These are phyloP conservation scores for Hypoxylon sp. DNA, from an alignment of 2,329 filamentous ascomycete genomes.

Conservation along the genomic window DNA sequence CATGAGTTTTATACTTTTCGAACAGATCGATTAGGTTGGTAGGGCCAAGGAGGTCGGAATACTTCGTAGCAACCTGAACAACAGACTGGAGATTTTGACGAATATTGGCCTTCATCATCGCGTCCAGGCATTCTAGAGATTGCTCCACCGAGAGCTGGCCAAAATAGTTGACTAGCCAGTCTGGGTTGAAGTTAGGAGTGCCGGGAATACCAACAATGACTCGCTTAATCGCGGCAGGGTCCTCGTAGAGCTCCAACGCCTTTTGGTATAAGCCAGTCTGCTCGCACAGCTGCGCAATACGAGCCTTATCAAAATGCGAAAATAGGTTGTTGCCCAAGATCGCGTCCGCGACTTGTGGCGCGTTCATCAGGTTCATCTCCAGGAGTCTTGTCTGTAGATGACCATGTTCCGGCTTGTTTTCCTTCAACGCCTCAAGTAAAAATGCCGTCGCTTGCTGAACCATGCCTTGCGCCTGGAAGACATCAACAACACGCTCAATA, in stretches of 20 bases:
- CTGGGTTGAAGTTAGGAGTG: conserved; percentile 86
- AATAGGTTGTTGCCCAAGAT: conserved; percentile 99
- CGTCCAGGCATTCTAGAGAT: conserved; percentile 91
- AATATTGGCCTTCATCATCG: conserved; percentile 97
- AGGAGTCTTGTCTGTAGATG: conserved; percentile 93
- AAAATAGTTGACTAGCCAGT: conserved; percentile 94
- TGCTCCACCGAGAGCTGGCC: conserved; percentile 95
- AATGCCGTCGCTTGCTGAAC: conserved; percentile 98
- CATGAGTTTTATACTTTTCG: conserved; percentile 96
- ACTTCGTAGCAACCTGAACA: conserved; percentile 96
- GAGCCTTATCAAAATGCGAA: conserved; percentile 91
- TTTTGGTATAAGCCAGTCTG: conserved; percentile 88
- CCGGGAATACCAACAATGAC: conserved; percentile 85
- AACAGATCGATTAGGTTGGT: conserved; percentile 90
- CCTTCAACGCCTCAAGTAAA: conserved; percentile 92
- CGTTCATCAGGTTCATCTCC: conserved; percentile 98
- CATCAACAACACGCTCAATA: conserved; percentile 93
- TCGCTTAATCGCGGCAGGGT: conserved; percentile 89
- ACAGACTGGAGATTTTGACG: conserved; percentile 96
- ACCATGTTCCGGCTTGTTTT: conserved; percentile 93
- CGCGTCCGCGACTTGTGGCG: conserved; percentile 96
- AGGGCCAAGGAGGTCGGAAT: conserved; percentile 93
- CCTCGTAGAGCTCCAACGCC: conserved; percentile 94
- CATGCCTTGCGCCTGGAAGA: conserved; percentile 98
- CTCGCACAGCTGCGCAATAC: conserved; percentile 92